Percentiles rank a stretch among this genome's conserved stretches.
Evolutionary conservation across 306 rosid genomes (phyloP).

Genomic region (Dryas alaskensis): DNA sequence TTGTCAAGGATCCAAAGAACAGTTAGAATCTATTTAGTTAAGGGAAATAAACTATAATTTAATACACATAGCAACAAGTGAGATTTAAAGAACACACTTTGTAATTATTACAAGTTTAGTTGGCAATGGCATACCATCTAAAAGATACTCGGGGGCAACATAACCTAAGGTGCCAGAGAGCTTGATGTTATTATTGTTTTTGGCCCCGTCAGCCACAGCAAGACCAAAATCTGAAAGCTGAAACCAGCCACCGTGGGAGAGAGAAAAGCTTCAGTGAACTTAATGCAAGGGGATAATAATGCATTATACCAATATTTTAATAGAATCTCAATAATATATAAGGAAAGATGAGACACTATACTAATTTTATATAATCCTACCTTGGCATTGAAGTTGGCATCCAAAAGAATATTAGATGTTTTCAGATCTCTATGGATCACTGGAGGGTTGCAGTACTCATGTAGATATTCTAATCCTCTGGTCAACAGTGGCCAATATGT

Average conservation of each 20-base stretch:
- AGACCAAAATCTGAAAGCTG: constrained; percentile 97
- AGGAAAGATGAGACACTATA: constrained; percentile 11
- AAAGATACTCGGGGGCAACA: constrained; percentile 91
- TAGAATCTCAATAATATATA: not conserved
- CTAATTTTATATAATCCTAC: constrained; percentile 36
- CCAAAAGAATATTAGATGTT: constrained; percentile 92
- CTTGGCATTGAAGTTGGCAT: constrained; percentile 90
- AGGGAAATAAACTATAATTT: constrained; percentile 26
- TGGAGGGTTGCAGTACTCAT: constrained; percentile 75
- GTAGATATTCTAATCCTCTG: constrained; percentile 92
- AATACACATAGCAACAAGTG: constrained; percentile 21
- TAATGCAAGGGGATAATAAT: constrained; percentile 23
- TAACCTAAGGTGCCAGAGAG: constrained; percentile 93
- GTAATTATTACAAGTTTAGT: constrained; percentile 30
- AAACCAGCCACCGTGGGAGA: constrained; percentile 36
- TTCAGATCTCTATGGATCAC: constrained; percentile 97
- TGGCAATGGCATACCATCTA: constrained; percentile 73
- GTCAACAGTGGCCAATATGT: constrained; percentile 38
- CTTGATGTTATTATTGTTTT: constrained; percentile 71
- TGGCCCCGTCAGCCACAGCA: constrained; percentile 77
- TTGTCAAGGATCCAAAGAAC: constrained; percentile 36
- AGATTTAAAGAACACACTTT: constrained; percentile 14
- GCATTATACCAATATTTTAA: constrained; percentile 13
- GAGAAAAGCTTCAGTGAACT: constrained; percentile 21
- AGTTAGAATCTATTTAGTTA: constrained; percentile 32